Evolutionary conservation across 2,329 filamentous ascomycete genomes (phyloP).

Genomic region (Thelonectria olida): DNA sequence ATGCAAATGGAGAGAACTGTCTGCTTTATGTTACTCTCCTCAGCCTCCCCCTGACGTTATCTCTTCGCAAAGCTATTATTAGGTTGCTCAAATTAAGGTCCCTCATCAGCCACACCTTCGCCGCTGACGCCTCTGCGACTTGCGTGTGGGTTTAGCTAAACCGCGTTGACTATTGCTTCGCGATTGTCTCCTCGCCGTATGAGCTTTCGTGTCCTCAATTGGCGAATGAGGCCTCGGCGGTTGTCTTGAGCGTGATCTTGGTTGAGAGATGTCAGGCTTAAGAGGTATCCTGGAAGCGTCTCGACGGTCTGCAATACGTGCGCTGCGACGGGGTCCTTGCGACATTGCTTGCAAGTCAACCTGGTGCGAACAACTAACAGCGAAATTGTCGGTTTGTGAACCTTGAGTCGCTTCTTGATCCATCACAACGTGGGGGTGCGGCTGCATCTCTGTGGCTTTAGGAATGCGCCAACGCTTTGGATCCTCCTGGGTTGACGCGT

Average conservation of each 20-base stretch:
- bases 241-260: not conserved
- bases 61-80: no score
- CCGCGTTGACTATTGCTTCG: not conserved
- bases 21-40: no score
- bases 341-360: not conserved
- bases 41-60: no score
- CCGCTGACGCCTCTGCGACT: constrained; percentile 7
- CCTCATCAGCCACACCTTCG: no score
- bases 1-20: no score
- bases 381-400: not conserved
- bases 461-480: constrained; percentile 9
- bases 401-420: not conserved
- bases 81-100: no score
- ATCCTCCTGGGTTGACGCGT: constrained; percentile 12
- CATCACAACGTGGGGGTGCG: not conserved
- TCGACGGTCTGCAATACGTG: constrained; percentile 1
- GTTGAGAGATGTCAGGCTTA: no score
- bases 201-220: not conserved
- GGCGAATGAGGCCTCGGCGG: not conserved
- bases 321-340: not conserved
- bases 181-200: not conserved
- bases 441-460: not conserved
- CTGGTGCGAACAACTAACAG: not conserved
- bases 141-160: not conserved
- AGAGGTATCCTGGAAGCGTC: not conserved